phyloP scores from a whole-genome alignment of 495 filamentous ascomycete genomes.

The Penicillium canariense region DNA sequence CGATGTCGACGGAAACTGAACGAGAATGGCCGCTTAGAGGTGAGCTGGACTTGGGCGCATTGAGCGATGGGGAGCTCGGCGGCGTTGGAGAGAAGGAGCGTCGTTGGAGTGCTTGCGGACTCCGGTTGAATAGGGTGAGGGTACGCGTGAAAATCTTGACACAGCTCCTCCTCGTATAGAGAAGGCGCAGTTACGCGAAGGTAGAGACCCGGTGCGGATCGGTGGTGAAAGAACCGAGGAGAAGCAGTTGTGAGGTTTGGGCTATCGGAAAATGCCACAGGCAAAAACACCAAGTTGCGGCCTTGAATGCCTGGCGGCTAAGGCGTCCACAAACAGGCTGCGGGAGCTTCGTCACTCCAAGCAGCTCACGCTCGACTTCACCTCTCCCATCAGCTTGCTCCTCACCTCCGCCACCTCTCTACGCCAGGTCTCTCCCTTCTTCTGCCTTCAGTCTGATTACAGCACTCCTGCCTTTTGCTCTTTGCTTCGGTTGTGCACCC shows the following conservation, averaged over 20 bases:
- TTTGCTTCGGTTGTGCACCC: constrained; percentile 7
- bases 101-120: constrained; percentile 41
- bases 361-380: constrained; percentile 24
- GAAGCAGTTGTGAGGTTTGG: constrained; percentile 6
- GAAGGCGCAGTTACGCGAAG: constrained; percentile 15
- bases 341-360: constrained; percentile 48
- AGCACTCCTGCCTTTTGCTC: not conserved
- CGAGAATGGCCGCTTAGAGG: constrained; percentile 39
- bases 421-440: constrained; percentile 5
- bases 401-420: constrained; percentile 14
- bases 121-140: constrained; percentile 38
- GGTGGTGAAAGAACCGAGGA: constrained; percentile 9
- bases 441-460: not conserved
- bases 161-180: constrained; percentile 23
- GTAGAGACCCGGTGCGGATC: constrained; percentile 5
- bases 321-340: constrained; percentile 39
- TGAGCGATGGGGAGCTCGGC: constrained; percentile 32
- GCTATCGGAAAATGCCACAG: constrained; percentile 22
- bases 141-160: constrained; percentile 44
- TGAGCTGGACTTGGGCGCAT: constrained; percentile 35
- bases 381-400: constrained; percentile 24
- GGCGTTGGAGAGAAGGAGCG: constrained; percentile 40
- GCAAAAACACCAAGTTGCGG: constrained; percentile 36
- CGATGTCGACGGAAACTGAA: constrained; percentile 40
- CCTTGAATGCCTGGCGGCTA: constrained; percentile 21